Conservation (phyloP, 164 flowering plant genomes). For the Piper longum region DNA sequence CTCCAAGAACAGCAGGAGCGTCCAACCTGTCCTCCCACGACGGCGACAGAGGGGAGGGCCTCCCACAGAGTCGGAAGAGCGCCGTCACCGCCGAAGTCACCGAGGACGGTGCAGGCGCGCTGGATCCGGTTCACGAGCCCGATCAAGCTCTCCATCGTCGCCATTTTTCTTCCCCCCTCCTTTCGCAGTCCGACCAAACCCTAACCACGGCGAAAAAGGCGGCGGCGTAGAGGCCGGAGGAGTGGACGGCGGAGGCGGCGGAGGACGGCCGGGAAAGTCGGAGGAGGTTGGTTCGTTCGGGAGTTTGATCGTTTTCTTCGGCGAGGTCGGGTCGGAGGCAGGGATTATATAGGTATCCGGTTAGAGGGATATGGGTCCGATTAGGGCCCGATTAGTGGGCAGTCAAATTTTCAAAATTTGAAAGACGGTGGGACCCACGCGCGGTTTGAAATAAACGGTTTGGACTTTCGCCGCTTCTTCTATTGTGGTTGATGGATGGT, state of each 20-base stretch:
- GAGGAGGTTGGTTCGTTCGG: neutral
- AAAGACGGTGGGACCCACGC: too few species aligned
- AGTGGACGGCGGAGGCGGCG: slow-evolving; percentile 1
- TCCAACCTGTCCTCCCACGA: slow-evolving; percentile 86
- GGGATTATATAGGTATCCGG: too few species aligned
- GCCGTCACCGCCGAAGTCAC: slow-evolving; percentile 50
- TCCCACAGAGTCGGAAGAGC: slow-evolving; percentile 84
- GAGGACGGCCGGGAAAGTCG: slow-evolving; percentile 2
- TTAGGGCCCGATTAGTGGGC: too few species aligned
- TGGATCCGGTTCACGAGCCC: slow-evolving; percentile 51
- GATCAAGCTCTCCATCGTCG: slow-evolving; percentile 61
- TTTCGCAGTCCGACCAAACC: neutral
- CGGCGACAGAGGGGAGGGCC: slow-evolving; percentile 84
- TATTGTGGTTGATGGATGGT: too few species aligned
- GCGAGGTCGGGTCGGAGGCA: too few species aligned
- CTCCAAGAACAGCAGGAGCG: neutral
- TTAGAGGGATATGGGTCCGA: too few species aligned
- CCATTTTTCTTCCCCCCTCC: slow-evolving; percentile 10
- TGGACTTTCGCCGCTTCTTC: too few species aligned
- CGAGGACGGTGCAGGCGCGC: slow-evolving; percentile 56
- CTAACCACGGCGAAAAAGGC: neutral
- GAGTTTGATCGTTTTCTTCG: neutral
- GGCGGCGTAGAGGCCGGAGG: neutral
- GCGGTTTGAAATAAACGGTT: too few species aligned
- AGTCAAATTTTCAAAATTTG: too few species aligned